Conservation (phyloP, 2,329 filamentous ascomycete genomes). For the Penicillium capsulatum region DNA sequence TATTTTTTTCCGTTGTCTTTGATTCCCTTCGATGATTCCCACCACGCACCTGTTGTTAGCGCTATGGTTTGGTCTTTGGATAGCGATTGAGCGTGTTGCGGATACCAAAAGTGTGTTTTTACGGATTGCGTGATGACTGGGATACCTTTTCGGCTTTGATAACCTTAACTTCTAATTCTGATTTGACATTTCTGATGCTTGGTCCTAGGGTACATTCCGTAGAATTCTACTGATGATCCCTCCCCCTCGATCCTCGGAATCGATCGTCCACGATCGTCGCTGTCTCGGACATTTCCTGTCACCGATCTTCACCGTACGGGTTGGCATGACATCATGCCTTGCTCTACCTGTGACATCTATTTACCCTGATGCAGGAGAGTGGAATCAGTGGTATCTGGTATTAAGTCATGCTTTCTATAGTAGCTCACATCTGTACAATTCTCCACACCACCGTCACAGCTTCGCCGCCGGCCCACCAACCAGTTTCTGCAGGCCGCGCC, state of each 20-base stretch:
- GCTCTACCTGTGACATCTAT: no score
- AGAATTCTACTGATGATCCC: no score
- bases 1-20: not conserved
- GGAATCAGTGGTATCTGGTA: not conserved
- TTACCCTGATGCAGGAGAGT: no score
- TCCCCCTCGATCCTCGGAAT: no score
- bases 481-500: constrained; percentile 57
- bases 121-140: constrained; percentile 4
- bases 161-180: no score
- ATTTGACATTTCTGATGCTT: no score
- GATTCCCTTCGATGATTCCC: constrained; percentile 4
- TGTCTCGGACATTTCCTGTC: no score
- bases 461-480: constrained; percentile 34
- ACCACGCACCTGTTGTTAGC: constrained; percentile 8
- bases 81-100: constrained; percentile 20
- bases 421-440: not conserved
- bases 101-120: constrained; percentile 16
- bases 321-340: no score
- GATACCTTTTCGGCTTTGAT: not conserved
- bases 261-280: no score
- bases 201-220: no score
- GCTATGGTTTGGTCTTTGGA: constrained; percentile 11
- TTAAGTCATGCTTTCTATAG: not conserved
- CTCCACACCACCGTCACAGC: constrained; percentile 20
- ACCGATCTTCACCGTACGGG: no score